These are phyloP conservation scores for Thalassiosira exigua DNA, from an alignment of 352 stramenopile genomes.

Conservation along the genomic window DNA sequence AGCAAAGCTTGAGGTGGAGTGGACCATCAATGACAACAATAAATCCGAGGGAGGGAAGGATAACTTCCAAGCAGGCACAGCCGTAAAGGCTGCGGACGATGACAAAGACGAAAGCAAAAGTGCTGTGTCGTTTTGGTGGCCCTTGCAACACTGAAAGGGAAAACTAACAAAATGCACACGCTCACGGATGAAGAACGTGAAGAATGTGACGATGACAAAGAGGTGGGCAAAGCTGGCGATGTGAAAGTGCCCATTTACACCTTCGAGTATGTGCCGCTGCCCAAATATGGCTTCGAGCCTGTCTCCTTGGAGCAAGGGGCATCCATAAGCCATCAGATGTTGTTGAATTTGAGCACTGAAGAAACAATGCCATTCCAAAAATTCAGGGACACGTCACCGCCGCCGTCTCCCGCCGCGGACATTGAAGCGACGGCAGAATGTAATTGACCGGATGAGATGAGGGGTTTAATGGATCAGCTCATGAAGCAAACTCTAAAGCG, in stretches of 20 bases:
- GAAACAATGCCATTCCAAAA: slow-evolving; percentile 8
- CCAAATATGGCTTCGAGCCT: neutral
- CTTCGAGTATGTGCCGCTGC: slow-evolving; percentile 8
- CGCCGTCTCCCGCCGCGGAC: neutral
- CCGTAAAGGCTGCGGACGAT: neutral
- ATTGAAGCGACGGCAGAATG: slow-evolving; percentile 20
- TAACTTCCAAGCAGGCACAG: neutral
- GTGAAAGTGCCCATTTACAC: slow-evolving; percentile 9
- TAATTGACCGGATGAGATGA: slow-evolving; percentile 20
- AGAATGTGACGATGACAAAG: neutral
- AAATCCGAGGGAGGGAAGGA: neutral
- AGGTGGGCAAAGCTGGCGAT: neutral
- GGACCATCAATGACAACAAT: slow-evolving; percentile 38
- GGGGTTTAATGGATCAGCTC: slow-evolving; percentile 36
- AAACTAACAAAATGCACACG: neutral
- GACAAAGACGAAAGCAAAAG: neutral
- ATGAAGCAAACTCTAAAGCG: slow-evolving; percentile 30
- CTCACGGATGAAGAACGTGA: slow-evolving; percentile 1
- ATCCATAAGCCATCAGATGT: slow-evolving; percentile 4
- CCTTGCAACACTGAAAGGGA: neutral
- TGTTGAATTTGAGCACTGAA: slow-evolving; percentile 16
- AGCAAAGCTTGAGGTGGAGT: slow-evolving; percentile 48
- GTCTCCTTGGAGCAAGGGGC: slow-evolving; percentile 6
- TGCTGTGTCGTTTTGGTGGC: slow-evolving; percentile 1
- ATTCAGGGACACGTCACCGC: slow-evolving; percentile 10